Evolutionary conservation across 116 monocot species (phyloP), one percentile per base, ranked within the genome.

Genomic region (Cymodocea nodosa): DNA sequence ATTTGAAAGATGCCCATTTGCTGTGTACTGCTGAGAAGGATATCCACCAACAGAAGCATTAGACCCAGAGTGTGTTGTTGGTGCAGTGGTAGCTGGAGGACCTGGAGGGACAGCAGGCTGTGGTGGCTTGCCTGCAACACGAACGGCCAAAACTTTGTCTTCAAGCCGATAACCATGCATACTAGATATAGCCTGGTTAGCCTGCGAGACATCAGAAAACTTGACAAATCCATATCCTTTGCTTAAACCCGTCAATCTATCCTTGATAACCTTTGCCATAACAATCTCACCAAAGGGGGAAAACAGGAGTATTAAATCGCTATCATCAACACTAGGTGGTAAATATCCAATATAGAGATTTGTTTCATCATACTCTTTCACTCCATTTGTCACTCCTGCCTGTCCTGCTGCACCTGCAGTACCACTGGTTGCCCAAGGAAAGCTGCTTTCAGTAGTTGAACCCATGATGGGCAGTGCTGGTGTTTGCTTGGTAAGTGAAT

Each of bases 171-270:
- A 83, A 13, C 90, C 90, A 67, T 90, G 73, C 90, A 90, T 86
- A 15, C 78, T 79, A 52, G 79, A 53, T 39, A 81, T 86, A 4
- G 86, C 90, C 22, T 81, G 84, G 54, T 83, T 90, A 5, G 89
- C 90, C 84, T 74, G 73, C 1, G 78, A 44, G 3, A 84, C 83
- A 78, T 86, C 79, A 11, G 83, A 68, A 49, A 86, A 90, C 76
- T 90, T 90, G 48, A 90, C 90, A 79, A 90, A 90, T 15, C 90
- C 90, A 69, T 90, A 90, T 15, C 90, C 90, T 75, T 83, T 90
- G 76, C 83, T 86, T 36, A 79, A 50, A 30, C 86, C 90, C 52
- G 83, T 86, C 18, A 76, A 62, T 18, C 81, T 71, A 60, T 90
- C 90, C 68, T 86, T 90, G 52, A 90, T 90, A 62, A 90, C 90